Percentiles rank a stretch among this genome's conserved stretches.
phyloP scores from a whole-genome alignment of 176 grass and related monocot genomes.

The Eragrostis nindensis region DNA sequence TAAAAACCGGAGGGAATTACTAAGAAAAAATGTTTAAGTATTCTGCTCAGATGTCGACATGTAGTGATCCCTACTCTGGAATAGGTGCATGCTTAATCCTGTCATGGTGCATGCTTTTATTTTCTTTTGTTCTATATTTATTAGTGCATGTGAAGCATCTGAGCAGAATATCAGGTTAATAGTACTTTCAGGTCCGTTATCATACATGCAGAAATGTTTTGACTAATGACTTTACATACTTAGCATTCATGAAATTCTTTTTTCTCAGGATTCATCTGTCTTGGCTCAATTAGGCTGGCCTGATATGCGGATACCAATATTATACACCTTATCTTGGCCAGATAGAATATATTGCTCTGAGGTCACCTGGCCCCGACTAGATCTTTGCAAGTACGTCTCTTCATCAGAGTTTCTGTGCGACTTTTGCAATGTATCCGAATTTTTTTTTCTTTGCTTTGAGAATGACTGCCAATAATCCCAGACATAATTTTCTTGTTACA shows the following conservation, averaged over 20 bases:
- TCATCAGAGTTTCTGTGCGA: conserved; percentile 15
- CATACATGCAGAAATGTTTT: conserved; percentile 1
- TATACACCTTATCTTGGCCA: conserved; percentile 98
- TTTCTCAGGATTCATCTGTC: conserved; percentile 87
- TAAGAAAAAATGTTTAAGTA: background rate
- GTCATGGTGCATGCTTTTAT: background rate
- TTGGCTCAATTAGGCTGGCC: conserved; percentile 94
- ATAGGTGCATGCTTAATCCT: conserved; percentile 4
- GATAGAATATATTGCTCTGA: conserved; percentile 95
- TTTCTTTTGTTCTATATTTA: background rate
- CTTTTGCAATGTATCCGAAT: background rate
- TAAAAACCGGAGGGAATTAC: conserved; percentile 6
- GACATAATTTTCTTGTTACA: background rate
- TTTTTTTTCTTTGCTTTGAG: background rate
- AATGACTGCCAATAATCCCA: background rate
- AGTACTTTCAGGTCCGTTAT: conserved; percentile 1
- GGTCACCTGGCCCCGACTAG: conserved; percentile 87
- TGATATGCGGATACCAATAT: conserved; percentile 94
- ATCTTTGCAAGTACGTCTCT: conserved; percentile 86
- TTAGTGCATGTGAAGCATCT: conserved; percentile 9
- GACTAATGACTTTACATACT: background rate
- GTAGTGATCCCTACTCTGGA: conserved; percentile 3
- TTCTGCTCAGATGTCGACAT: conserved; percentile 14
- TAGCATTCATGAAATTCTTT: conserved; percentile 33
- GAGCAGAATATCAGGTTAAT: conserved; percentile 25